Percentiles rank a stretch among this genome's conserved stretches.
Evolutionary conservation across 1,139 yeast genomes (phyloP).

Genomic region (Suhomyces panamericanus): DNA sequence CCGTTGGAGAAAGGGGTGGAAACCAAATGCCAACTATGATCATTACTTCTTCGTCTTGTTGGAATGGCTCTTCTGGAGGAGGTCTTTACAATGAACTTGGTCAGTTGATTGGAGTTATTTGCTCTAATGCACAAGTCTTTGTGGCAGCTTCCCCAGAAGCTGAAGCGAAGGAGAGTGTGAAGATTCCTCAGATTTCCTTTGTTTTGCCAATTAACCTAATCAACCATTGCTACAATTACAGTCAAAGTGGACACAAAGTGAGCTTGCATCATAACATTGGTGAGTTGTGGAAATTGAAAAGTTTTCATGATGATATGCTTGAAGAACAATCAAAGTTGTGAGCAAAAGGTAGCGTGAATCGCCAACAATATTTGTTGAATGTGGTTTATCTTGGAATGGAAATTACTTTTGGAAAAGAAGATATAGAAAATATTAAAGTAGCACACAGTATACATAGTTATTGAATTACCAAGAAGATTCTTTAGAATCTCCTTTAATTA

Average conservation of each 20-base stretch:
- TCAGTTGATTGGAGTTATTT: conserved; percentile 55
- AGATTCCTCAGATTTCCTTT: conserved; percentile 17
- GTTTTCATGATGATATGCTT: conserved; percentile 16
- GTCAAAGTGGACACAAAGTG: background rate
- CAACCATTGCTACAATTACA: conserved; percentile 13
- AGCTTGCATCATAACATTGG: conserved; percentile 11
- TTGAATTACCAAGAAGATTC: too few species aligned
- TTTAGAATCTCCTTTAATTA: too few species aligned
- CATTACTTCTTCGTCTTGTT: conserved; percentile 61
- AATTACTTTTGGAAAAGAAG: too few species aligned
- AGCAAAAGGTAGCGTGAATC: background rate
- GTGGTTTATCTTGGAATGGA: too few species aligned
- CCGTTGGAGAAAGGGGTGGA: conserved; percentile 6
- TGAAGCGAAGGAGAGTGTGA: conserved; percentile 11
- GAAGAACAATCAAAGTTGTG: conserved; percentile 16
- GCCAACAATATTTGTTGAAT: too few species aligned
- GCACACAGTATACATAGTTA: too few species aligned
- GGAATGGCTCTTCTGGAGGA: conserved; percentile 82
- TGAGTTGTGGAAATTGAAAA: conserved; percentile 18
- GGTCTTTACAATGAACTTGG: conserved; percentile 41
- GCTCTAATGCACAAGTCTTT: conserved; percentile 56
- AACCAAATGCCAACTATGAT: conserved; percentile 32
- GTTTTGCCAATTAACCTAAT: conserved; percentile 17
- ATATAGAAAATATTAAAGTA: too few species aligned
- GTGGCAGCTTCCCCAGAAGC: conserved; percentile 16